These are phyloP conservation scores for Dillenia turbinata DNA, from an alignment of 164 flowering plant species.

Conservation along the genomic window DNA sequence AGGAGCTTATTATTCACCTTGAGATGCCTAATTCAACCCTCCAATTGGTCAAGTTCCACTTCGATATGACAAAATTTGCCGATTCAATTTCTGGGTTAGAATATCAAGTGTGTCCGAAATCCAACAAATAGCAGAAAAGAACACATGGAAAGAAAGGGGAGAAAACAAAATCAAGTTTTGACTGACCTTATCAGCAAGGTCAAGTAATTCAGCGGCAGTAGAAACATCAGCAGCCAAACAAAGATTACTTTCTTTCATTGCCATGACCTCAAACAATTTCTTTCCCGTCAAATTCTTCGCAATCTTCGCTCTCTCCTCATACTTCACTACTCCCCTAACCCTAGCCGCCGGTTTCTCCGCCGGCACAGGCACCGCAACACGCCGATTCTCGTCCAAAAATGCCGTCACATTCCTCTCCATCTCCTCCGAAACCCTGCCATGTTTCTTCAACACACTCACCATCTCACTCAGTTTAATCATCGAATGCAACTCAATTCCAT, in stretches of 20 bases:
- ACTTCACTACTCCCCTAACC: constrained; percentile 27
- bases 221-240: constrained; percentile 89
- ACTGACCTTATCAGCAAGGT: constrained; percentile 67
- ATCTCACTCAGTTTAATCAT: constrained; percentile 67
- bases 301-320: constrained; percentile 63
- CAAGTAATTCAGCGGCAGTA: constrained; percentile 71
- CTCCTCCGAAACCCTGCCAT: constrained; percentile 71
- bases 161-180: no score
- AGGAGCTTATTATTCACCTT: no score
- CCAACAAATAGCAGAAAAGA: no score
- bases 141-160: no score
- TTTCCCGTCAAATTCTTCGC: constrained; percentile 72
- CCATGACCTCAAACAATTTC: constrained; percentile 82
- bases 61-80: no score
- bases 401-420: constrained; percentile 33
- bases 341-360: constrained; percentile 1
- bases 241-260: constrained; percentile 72
- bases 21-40: no score
- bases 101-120: no score
- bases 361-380: constrained; percentile 45
- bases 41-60: no score
- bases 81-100: no score
- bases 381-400: constrained; percentile 72
- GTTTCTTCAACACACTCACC: constrained; percentile 62
- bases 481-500: constrained; percentile 70